These are phyloP conservation scores for Citrullus colocynthis DNA, from an alignment of 306 rosid species.

Conservation along the genomic window DNA sequence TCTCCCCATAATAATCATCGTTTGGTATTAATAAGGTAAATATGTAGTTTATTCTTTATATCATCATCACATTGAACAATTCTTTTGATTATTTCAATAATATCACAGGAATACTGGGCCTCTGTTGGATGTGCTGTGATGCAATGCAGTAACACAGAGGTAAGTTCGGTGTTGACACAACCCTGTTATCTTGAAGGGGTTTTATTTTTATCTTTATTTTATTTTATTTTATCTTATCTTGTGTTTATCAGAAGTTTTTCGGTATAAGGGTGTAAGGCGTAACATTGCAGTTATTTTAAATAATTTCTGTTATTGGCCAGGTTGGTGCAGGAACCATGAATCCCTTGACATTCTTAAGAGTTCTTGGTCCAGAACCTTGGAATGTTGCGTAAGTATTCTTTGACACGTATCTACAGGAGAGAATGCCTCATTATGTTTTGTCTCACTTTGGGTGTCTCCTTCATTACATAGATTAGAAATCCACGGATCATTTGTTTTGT, in stretches of 20 bases:
- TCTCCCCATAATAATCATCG: neutral
- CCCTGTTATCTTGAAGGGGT: neutral
- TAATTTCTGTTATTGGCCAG: conserved; percentile 27
- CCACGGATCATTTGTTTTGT: neutral
- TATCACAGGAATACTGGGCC: conserved; percentile 87
- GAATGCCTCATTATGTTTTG: neutral
- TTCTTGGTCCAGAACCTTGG: conserved; percentile 99
- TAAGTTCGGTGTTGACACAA: conserved; percentile 7
- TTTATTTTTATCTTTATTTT: too few relatives aligned
- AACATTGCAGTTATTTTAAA: neutral
- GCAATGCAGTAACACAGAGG: conserved; percentile 99
- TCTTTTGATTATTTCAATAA: neutral
- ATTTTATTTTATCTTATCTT: neutral
- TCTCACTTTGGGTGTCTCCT: neutral
- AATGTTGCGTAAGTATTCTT: conserved; percentile 92
- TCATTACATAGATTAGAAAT: neutral
- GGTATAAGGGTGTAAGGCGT: too few relatives aligned
- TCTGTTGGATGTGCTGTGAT: conserved; percentile 94
- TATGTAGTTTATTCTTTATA: neutral
- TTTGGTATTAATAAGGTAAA: neutral
- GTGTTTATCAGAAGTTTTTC: too few relatives aligned
- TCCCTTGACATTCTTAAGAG: conserved; percentile 91
- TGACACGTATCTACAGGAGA: neutral
- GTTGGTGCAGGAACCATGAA: conserved; percentile 99
- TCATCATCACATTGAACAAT: neutral